Conservation (phyloP, 192 early-diverging fungal genomes). For the Spizellomyces sp. region DNA sequence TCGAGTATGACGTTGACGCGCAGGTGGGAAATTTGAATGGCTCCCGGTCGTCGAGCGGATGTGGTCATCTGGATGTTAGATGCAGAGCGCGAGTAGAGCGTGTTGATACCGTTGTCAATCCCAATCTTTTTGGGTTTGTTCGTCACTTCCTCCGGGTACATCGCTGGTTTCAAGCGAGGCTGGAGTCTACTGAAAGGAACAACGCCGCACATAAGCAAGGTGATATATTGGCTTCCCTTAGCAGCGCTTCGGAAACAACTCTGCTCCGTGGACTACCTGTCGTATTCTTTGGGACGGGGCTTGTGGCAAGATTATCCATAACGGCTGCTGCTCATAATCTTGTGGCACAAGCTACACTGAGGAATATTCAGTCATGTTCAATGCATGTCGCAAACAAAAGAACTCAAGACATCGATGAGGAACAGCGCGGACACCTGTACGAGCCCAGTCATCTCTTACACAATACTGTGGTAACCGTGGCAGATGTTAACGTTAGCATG, state of each 20-base stretch:
- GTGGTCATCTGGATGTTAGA: constrained; percentile 13
- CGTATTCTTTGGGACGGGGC: constrained; percentile 14
- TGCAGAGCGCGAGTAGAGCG: constrained; percentile 6
- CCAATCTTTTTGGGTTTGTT: constrained; percentile 46
- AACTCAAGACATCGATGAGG: too few relatives aligned
- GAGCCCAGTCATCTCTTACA: constrained; percentile 5
- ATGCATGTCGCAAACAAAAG: too few relatives aligned
- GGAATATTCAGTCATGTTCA: constrained; percentile 3
- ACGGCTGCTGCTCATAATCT: constrained; percentile 31
- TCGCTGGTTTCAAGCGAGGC: constrained; percentile 26
- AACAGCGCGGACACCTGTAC: not conserved
- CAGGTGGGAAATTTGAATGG: too few relatives aligned
- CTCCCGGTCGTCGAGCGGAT: too few relatives aligned
- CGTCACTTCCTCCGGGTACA: constrained; percentile 41
- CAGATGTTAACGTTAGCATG: constrained; percentile 14
- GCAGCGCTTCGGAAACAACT: too few relatives aligned
- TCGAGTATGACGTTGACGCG: not conserved
- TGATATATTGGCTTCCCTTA: not conserved
- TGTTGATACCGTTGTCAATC: constrained; percentile 33
- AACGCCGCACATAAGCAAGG: not conserved
- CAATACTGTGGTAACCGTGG: constrained; percentile 9
- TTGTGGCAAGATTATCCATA: not conserved
- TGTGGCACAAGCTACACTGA: constrained; percentile 16
- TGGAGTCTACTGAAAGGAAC: constrained; percentile 4
- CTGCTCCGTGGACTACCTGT: not conserved